Evolutionary conservation across 177 flowering plant genomes (phyloP).

Genomic region (Vitis hybrid): DNA sequence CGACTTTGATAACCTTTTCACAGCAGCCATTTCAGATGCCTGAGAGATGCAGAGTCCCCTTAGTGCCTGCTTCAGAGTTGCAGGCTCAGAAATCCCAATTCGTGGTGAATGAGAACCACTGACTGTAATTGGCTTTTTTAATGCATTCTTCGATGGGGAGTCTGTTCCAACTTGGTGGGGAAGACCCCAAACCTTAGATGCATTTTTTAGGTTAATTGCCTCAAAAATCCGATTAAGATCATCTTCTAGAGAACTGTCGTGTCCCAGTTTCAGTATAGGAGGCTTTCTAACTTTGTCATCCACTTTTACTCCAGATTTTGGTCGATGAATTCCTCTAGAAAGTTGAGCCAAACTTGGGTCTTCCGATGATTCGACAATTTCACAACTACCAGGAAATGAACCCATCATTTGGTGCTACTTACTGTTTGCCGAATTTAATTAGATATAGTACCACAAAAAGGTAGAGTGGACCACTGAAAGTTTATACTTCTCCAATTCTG

Average conservation of each 20-base stretch:
- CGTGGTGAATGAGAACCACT: slow-evolving; percentile 46
- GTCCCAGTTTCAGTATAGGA: slow-evolving; percentile 28
- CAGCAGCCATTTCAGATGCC: slow-evolving; percentile 76
- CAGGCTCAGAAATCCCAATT: slow-evolving; percentile 47
- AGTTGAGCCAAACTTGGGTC: slow-evolving; percentile 21
- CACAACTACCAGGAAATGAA: slow-evolving; percentile 41
- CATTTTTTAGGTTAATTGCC: slow-evolving; percentile 38
- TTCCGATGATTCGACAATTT: slow-evolving; percentile 51
- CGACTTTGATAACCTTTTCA: slow-evolving; percentile 48
- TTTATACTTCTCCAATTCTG: slow-evolving; percentile 1
- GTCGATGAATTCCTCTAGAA: slow-evolving; percentile 13
- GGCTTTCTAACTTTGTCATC: slow-evolving; percentile 26
- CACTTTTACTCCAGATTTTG: slow-evolving; percentile 14
- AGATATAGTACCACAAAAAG: neutral
- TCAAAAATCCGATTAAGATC: slow-evolving; percentile 67
- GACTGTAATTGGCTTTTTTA: slow-evolving; percentile 44
- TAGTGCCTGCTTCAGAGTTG: slow-evolving; percentile 60
- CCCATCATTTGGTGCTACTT: slow-evolving; percentile 25
- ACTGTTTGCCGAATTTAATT: neutral
- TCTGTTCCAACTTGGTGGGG: slow-evolving; percentile 24
- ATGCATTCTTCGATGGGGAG: slow-evolving; percentile 31
- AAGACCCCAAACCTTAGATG: slow-evolving; percentile 31
- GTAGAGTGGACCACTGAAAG: neutral
- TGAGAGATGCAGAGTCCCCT: slow-evolving; percentile 64
- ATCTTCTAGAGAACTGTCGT: slow-evolving; percentile 38